A percentile compares a stretch with the other conserved stretches of the same genome.
Conservation (phyloP, 1,139 yeast genomes). For the Komagataea norvegica region DNA sequence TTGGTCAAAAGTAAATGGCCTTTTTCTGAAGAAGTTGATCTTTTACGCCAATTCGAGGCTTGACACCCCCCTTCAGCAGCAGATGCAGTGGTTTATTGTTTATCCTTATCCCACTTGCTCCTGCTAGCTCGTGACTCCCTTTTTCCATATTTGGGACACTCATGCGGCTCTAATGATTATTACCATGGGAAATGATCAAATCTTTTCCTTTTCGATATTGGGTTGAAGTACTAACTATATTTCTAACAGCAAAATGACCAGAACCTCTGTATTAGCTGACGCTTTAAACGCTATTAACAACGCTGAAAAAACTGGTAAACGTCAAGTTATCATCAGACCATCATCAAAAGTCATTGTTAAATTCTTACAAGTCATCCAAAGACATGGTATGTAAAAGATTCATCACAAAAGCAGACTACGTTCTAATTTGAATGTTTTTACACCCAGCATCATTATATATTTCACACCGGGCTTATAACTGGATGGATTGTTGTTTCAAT, state of each 20-base stretch:
- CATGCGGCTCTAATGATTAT: conserved; percentile 34
- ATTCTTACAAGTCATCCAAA: conserved; percentile 96
- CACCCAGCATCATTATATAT: neutral
- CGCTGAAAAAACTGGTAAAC: conserved; percentile 99
- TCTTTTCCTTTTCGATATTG: conserved; percentile 1
- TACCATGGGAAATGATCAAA: conserved; percentile 2
- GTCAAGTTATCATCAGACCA: conserved; percentile 98
- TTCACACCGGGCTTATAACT: conserved; percentile 84
- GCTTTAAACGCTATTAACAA: conserved; percentile 98
- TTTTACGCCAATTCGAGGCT: conserved; percentile 22
- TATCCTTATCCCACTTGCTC: conserved; percentile 1
- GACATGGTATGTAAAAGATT: conserved; percentile 69
- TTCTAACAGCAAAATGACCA: conserved; percentile 61
- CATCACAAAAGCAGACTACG: no score
- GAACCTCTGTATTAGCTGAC: conserved; percentile 98
- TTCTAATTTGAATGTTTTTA: neutral
- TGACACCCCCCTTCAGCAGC: conserved; percentile 34
- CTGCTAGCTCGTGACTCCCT: conserved; percentile 37
- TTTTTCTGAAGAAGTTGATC: conserved; percentile 20
- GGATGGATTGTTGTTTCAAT: conserved; percentile 88
- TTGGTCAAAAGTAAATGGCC: conserved; percentile 9
- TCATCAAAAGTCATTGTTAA: conserved; percentile 97
- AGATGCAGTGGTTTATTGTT: neutral
- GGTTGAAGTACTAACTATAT: conserved; percentile 15
- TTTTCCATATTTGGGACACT: conserved; percentile 33